Percentiles rank a stretch among this genome's conserved stretches.
phyloP scores from a whole-genome alignment of 305 asterid species.

The Solanum hybrid region DNA sequence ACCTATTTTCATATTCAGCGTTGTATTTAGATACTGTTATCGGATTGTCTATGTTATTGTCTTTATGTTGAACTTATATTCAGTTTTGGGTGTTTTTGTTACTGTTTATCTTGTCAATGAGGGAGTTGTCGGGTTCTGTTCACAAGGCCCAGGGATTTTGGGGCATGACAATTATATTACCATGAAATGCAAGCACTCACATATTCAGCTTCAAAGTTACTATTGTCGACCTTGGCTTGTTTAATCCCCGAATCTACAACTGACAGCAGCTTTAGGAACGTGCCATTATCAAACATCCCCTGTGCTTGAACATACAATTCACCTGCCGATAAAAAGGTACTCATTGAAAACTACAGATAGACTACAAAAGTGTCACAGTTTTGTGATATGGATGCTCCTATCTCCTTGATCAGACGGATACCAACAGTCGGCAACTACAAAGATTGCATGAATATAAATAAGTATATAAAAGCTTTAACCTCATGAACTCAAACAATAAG shows the following conservation, averaged over 20 bases:
- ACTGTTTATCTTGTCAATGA: neutral
- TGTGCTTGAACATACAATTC: slow-evolving; percentile 83
- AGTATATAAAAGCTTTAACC: neutral
- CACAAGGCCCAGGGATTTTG: neutral
- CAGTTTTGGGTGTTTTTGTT: neutral
- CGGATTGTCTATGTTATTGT: neutral
- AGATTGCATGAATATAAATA: neutral
- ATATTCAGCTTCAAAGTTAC: slow-evolving; percentile 82
- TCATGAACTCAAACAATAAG: neutral
- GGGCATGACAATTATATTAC: neutral
- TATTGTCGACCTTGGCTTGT: slow-evolving; percentile 50
- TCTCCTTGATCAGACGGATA: neutral
- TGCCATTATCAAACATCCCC: slow-evolving; percentile 60
- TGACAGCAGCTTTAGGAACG: slow-evolving; percentile 62
- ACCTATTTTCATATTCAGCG: neutral
- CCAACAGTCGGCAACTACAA: neutral
- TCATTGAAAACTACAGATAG: neutral
- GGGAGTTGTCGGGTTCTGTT: neutral
- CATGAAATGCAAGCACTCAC: slow-evolving; percentile 40
- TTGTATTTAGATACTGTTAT: neutral
- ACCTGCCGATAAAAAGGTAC: slow-evolving; percentile 43
- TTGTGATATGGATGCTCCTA: neutral
- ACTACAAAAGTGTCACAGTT: neutral
- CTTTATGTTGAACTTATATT: neutral
- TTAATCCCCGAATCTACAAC: slow-evolving; percentile 62